These are phyloP conservation scores for Colletotrichum aenigma DNA, from an alignment of 2,329 filamentous ascomycete genomes.

Conservation along the genomic window DNA sequence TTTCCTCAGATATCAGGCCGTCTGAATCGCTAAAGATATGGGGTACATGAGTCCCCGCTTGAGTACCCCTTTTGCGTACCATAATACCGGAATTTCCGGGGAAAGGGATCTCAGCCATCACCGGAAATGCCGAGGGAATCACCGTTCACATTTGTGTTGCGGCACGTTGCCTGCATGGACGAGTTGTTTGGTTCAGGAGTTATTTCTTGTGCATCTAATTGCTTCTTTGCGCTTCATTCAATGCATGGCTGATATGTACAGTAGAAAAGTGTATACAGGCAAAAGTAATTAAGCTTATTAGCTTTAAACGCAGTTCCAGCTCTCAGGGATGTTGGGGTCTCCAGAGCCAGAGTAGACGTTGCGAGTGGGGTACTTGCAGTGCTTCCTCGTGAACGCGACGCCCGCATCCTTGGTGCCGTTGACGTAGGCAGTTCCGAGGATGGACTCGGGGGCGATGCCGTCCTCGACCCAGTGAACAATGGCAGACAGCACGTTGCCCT, in stretches of 20 bases:
- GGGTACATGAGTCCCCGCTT: background rate
- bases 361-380: slow-evolving; percentile 37
- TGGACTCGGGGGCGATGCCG: slow-evolving; percentile 28
- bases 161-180: background rate
- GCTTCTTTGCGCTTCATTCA: background rate
- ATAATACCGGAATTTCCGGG: background rate
- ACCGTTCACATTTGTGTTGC: rapidly evolving
- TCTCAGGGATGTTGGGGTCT: slow-evolving; percentile 16
- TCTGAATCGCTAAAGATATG: background rate
- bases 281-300: background rate
- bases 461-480: slow-evolving; percentile 34
- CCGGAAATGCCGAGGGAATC: background rate
- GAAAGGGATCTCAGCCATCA: background rate
- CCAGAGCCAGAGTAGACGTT: slow-evolving; percentile 30
- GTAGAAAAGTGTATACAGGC: background rate
- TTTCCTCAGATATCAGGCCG: background rate
- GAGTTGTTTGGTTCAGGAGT: background rate
- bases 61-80: rapidly evolving
- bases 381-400: slow-evolving; percentile 33
- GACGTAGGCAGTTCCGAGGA: slow-evolving; percentile 37
- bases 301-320: slow-evolving; percentile 20
- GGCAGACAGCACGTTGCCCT: slow-evolving; percentile 31
- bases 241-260: background rate
- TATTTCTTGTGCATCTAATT: background rate
- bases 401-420: slow-evolving; percentile 26